phyloP scores from a whole-genome alignment of 495 filamentous ascomycete genomes.

The Neurospora intermedia region DNA sequence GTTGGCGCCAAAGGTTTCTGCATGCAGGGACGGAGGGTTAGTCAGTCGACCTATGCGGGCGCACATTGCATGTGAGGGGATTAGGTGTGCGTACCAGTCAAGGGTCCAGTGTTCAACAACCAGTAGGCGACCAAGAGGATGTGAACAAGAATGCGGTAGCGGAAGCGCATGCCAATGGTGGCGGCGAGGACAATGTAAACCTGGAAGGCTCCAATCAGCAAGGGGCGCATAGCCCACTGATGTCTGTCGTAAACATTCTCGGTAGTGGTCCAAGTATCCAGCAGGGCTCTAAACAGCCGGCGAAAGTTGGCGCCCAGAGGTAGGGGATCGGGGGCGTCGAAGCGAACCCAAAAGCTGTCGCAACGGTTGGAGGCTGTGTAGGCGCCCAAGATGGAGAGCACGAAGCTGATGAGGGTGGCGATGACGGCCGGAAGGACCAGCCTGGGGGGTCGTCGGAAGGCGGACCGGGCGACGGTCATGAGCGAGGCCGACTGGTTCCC shows the following conservation, averaged over 20 bases:
- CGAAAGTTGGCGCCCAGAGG: conserved; percentile 24
- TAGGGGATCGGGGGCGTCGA: conserved; percentile 32
- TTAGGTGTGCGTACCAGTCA: conserved; percentile 18
- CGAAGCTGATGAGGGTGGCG: conserved; percentile 49
- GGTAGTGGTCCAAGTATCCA: conserved; percentile 47
- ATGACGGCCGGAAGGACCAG: conserved; percentile 50
- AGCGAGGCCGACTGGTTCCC: conserved; percentile 42
- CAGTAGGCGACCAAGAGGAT: conserved; percentile 42
- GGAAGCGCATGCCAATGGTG: conserved; percentile 46
- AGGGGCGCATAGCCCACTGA: conserved; percentile 54
- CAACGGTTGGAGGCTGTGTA: conserved; percentile 44
- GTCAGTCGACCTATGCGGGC: neutral
- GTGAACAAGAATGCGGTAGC: conserved; percentile 44
- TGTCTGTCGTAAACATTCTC: conserved; percentile 52
- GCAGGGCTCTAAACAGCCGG: conserved; percentile 34
- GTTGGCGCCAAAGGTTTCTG: conserved; percentile 48
- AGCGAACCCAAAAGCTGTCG: conserved; percentile 50
- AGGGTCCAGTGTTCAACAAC: conserved; percentile 31
- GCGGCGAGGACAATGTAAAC: conserved; percentile 48
- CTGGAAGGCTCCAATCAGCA: conserved; percentile 52
- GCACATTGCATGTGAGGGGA: neutral
- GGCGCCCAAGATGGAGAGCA: conserved; percentile 43
- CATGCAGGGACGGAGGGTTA: conserved; percentile 1
- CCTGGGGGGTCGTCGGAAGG: conserved; percentile 52
- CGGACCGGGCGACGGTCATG: conserved; percentile 45